A percentile compares a stretch with the other conserved stretches of the same genome.
Evolutionary conservation across 208 protist genomes (phyloP).

Genomic region (Spongospora subterranea): DNA sequence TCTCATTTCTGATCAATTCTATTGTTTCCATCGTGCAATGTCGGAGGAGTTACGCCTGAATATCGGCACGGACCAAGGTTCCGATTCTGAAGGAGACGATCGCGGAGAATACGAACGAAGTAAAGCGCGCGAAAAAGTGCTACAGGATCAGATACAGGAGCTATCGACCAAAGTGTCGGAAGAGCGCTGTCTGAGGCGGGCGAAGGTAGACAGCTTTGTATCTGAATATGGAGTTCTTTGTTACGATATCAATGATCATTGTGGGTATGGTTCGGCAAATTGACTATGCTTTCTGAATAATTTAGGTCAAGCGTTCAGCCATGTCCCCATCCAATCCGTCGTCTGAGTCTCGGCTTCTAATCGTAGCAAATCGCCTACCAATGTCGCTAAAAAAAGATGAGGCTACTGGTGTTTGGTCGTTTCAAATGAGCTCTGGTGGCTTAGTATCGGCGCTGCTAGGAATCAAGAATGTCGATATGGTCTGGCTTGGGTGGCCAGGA

Average conservation of each 20-base stretch:
- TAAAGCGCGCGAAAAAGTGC: constrained; percentile 22
- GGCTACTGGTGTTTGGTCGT: not conserved
- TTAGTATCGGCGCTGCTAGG: constrained; percentile 63
- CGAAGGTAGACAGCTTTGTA: not conserved
- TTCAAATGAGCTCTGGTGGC: constrained; percentile 19
- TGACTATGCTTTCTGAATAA: too few relatives aligned
- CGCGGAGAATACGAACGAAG: not conserved
- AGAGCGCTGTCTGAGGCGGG: not conserved
- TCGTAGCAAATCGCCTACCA: constrained; percentile 31
- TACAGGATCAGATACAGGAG: constrained; percentile 1
- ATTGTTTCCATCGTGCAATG: too few relatives aligned
- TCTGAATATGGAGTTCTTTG: too few relatives aligned
- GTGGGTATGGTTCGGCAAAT: too few relatives aligned
- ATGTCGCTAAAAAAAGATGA: constrained; percentile 55
- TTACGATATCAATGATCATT: too few relatives aligned
- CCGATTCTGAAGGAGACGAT: constrained; percentile 9
- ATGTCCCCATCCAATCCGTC: not conserved
- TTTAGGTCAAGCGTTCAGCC: not conserved
- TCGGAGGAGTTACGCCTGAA: too few relatives aligned
- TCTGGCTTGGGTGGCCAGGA: constrained; percentile 46
- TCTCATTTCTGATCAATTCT: too few relatives aligned
- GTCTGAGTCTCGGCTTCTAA: not conserved
- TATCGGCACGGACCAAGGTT: too few relatives aligned
- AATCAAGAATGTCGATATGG: constrained; percentile 49
- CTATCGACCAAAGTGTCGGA: not conserved